These are phyloP conservation scores for Asterella californica DNA, from an alignment of 225 moss, liverwort and hornwort genomes.

Conservation along the genomic window DNA sequence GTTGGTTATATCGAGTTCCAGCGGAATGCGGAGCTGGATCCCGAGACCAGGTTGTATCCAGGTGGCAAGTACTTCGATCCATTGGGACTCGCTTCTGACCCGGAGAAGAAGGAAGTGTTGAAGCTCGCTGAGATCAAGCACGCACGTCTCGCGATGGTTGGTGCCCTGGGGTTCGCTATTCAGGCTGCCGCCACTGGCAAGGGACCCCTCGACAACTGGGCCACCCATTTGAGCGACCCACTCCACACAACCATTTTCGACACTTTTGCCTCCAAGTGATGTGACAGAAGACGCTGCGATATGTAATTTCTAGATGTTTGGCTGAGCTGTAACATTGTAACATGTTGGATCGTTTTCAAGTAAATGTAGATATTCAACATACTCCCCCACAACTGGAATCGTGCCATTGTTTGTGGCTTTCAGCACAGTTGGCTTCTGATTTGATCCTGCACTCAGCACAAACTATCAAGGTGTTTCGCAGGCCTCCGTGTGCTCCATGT, in stretches of 20 bases:
- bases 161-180: conserved; percentile 79
- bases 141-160: conserved; percentile 96
- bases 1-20: conserved; percentile 92
- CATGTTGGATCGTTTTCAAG: conserved; percentile 45
- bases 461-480: not conserved
- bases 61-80: conserved; percentile 95
- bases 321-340: conserved; percentile 33
- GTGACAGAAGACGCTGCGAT: conserved; percentile 7
- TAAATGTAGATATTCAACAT: conserved; percentile 49
- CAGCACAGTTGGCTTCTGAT: not conserved
- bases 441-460: not conserved
- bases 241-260: conserved; percentile 99
- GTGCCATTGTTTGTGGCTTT: not conserved
- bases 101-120: conserved; percentile 74
- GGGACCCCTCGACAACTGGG: conserved; percentile 99
- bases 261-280: conserved; percentile 92
- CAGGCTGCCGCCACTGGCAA: conserved; percentile 98
- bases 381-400: conserved; percentile 25
- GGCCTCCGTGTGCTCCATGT: conserved; percentile 1
- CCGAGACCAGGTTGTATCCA: conserved; percentile 82
- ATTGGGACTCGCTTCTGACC: conserved; percentile 64
- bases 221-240: conserved; percentile 90
- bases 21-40: conserved; percentile 85
- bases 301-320: conserved; percentile 26
- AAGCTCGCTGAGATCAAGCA: conserved; percentile 99